These are phyloP conservation scores for Crotalaria pallida DNA, from an alignment of 306 rosid species.

Conservation along the genomic window DNA sequence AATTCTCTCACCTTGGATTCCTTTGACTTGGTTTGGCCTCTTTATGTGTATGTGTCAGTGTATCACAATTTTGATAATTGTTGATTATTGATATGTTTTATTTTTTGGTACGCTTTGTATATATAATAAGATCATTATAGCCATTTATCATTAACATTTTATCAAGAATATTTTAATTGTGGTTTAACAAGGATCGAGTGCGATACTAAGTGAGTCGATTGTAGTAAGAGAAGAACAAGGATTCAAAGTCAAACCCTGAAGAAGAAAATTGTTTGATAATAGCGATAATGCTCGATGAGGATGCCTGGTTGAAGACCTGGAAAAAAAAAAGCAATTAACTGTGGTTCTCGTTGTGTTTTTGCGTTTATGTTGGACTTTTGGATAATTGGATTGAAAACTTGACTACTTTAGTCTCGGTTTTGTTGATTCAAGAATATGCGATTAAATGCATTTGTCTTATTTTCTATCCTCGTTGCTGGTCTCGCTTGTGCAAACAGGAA, in stretches of 20 bases:
- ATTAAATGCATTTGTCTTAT: constrained; percentile 1
- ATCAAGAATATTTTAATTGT: background rate
- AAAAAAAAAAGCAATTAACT: background rate
- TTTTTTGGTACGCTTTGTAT: no score
- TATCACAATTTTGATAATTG: no score
- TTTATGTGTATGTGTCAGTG: no score
- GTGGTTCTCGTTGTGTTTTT: background rate
- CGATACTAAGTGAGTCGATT: background rate
- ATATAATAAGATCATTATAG: no score
- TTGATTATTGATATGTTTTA: no score
- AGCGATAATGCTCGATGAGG: background rate
- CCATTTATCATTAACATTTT: background rate
- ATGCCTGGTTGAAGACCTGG: no score
- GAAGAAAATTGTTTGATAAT: background rate
- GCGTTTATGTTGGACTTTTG: background rate
- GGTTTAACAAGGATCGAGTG: background rate
- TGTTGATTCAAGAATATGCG: constrained; percentile 13
- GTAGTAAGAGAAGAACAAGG: background rate
- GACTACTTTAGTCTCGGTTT: constrained; percentile 6
- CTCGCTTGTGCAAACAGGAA: constrained; percentile 38
- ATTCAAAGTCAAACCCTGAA: background rate
- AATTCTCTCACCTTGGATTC: no score
- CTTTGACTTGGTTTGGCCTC: no score
- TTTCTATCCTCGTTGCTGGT: background rate
- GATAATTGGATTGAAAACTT: background rate